Base-by-base conservation (phyloP, 2,329 filamentous ascomycete species). In the Scedosporium aurantiacum region DNA sequence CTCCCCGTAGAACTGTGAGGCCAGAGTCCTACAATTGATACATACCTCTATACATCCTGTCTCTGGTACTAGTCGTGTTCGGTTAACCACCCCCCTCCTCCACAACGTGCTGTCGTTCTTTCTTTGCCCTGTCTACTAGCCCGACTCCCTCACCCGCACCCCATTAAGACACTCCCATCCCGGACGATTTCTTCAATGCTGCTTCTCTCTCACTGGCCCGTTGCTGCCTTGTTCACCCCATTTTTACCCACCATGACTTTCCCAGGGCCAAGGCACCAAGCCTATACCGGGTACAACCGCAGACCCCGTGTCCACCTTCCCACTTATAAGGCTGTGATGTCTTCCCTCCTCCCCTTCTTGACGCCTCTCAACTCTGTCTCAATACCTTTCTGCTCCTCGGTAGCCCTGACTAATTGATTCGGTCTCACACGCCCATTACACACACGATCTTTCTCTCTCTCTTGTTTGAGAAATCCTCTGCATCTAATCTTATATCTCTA, bases 281-380 rank as follows among this genome's bases (percentile, higher is more conserved):
- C 64, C 71, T 23, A 23, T 23, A 23, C 50, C 12, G 21, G 50
- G 18, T 23, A 21, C 50, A 23, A 14, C 50, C 23, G 21, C 27
- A 8, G 23, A 54, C 18, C 21, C 43, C 21, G 7, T 60, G 21
- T 50, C 47, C 58, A 21, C 47, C 10, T 54, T 25, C 28, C 7
- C 40, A 18, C 41, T 61, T 82, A 82, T 82, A 82, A 82, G 79
- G 79, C 76, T 79, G 69, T 75, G 75, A 80, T 80, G 72, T 70
- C 78, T 76, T 76, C 71, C 70, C 67, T 67, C 66, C 68, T 66
- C 65, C 63, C 66, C 65, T 65, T 66, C 63, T 69, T 64, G 66
- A 69, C 67, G 63, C 64, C 60, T 64, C 65, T 61, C 60, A 58
- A 66, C 60, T 60, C 60, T 64, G 54, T 50, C 58, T 43, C 43